Evolutionary conservation across 1,284 basidiomycete species (phyloP).

Genomic region (Moesziomyces aphidis): DNA sequence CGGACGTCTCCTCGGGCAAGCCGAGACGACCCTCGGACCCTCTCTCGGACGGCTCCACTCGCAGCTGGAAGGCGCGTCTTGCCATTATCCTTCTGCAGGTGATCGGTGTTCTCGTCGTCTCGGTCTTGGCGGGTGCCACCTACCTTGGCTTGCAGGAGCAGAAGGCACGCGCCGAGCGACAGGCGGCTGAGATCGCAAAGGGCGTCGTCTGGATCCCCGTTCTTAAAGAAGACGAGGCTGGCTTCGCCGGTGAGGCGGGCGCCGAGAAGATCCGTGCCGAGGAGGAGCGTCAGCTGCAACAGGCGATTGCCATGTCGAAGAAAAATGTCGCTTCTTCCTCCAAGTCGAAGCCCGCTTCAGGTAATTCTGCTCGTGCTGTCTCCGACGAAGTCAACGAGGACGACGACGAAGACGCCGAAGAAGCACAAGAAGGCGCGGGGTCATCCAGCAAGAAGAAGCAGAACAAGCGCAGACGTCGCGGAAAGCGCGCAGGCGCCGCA

Average conservation of each 20-base stretch:
- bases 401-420: conserved; percentile 29
- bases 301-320: conserved; percentile 36
- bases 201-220: conserved; percentile 55
- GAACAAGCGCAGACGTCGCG: conserved; percentile 59
- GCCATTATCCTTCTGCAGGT: conserved; percentile 44
- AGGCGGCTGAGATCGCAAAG: conserved; percentile 51
- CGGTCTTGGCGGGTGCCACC: conserved; percentile 39
- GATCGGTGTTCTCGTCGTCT: conserved; percentile 44
- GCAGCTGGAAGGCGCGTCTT: conserved; percentile 35
- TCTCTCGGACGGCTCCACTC: neutral
- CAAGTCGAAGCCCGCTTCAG: neutral
- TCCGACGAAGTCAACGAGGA: conserved; percentile 13
- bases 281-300: conserved; percentile 34
- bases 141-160: conserved; percentile 57
- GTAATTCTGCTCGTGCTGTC: neutral
- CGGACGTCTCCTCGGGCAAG: conserved; percentile 4
- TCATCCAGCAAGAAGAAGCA: conserved; percentile 36
- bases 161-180: conserved; percentile 26
- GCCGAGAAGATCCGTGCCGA: conserved; percentile 31
- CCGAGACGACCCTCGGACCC: conserved; percentile 10
- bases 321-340: conserved; percentile 1
- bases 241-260: conserved; percentile 19
- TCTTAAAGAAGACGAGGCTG: conserved; percentile 52
- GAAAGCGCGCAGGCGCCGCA: conserved; percentile 60
- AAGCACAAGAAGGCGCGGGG: conserved; percentile 15